Evolutionary conservation across 108 stramenopile species (phyloP), one percentile per base, ranked within the genome.

Genomic region (Cyclotella distinguenda): DNA sequence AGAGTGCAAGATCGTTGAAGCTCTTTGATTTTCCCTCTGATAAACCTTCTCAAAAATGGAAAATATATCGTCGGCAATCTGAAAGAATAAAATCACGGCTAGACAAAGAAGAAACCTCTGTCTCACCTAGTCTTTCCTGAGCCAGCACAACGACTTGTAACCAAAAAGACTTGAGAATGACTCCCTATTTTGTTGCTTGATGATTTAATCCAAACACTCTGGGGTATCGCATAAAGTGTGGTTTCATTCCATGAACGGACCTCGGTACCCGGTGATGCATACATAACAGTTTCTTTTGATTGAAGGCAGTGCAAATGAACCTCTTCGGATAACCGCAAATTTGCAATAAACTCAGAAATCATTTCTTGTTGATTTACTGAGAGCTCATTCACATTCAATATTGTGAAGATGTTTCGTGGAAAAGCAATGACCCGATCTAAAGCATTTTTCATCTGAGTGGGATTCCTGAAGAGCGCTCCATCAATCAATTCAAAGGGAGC

Each of bases 221-320:
- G 9, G 13, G 2, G 19, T 5, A n/a, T 33, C 33, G 8, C 27
- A 6, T 12, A 30, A 30, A 68, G 34, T 19, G 25, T 45, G 5
- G 64, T 53, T 42, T 62, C 59, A 51, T 68, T 45, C 67, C 67
- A 68, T 27, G 35, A 23, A 25, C 59, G 21, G 28, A 48, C 33
- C 19, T 60, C 46, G 5, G 62, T 60, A 28, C 67, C 59, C 47
- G 67, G 67, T 9, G 67, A 39, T 25, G 59, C 46, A 49, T 62
- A 50, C 11, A 68, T 38, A 16, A 68, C 47, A n/a, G 67, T 68
- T 10, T 60, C 60, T 22, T 51, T 68, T 1, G 32, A 28, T 33
- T 68, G 67, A 31, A 68, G 30, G 23, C 60, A 61, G 60, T 68
- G 67, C 22, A 68, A 36, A 16, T 36, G 67, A 5, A 68, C 62